These are phyloP conservation scores for Endogone sp. DNA, from an alignment of 192 early-diverging fungal species.

Conservation along the genomic window DNA sequence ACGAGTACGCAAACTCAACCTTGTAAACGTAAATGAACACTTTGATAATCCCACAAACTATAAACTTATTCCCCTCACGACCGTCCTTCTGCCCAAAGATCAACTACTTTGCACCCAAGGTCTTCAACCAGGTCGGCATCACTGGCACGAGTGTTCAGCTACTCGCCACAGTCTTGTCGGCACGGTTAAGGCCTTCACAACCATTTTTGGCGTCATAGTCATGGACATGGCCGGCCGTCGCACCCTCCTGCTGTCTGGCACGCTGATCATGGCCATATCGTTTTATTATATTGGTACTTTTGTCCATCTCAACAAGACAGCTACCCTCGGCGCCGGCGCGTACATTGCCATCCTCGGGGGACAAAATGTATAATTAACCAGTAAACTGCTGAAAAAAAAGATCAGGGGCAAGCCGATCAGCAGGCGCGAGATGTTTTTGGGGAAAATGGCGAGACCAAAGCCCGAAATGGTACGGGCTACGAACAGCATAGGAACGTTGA, in stretches of 20 bases:
- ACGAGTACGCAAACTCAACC: neutral
- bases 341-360: too few species aligned
- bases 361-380: neutral
- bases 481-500: constrained; percentile 59
- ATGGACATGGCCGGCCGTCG: neutral
- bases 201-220: neutral
- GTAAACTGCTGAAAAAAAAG: neutral
- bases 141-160: neutral
- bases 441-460: constrained; percentile 11
- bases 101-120: neutral
- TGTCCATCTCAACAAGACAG: neutral
- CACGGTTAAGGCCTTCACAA: neutral
- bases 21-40: neutral
- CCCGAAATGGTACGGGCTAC: constrained; percentile 69
- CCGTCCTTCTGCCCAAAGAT: neutral
- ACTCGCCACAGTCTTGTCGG: neutral
- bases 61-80: too few species aligned
- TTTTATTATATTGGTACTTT: neutral
- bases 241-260: neutral
- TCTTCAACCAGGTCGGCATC: neutral
- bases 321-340: too few species aligned
- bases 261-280: too few species aligned
- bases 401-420: neutral
- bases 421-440: neutral
- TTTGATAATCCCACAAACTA: neutral